Evolutionary conservation across 352 stramenopile genomes (phyloP), one percentile per base, ranked within the genome.

Genomic region (Thraustochytrium sp.): DNA sequence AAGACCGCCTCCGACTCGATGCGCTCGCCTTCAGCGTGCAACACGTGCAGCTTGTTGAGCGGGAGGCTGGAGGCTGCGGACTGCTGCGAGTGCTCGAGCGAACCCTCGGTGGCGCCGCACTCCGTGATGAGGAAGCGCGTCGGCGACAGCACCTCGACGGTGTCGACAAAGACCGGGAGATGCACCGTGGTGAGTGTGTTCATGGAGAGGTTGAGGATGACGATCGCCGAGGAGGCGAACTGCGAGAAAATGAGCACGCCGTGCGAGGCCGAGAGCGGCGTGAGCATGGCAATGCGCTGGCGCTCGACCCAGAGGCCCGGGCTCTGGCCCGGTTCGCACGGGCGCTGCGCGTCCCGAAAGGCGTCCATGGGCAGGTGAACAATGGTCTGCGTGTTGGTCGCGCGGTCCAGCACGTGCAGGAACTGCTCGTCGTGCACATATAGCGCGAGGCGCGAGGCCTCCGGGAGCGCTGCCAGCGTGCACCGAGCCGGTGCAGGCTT

Each of bases 351-450:
- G 4, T 61, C 68, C 23, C 68, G 68, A 38, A 80, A 80, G 23
- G 38, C 18, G 5, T 80, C 68, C 18, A 80, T 46, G 18, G 68
- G 68, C 3, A 80, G 23, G 26, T 72, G 68, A 3, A 80, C 68
- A 29, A 80, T 34, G 9, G 46, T 48, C 49, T 80, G 68, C 68
- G 42, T 72, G 8, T 4, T 48, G 9, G 9, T 26, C 1, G 37
- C 42, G n/a, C 76, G 44, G 42, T 80, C 68, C 23, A 80, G 5
- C 16, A 80, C 53, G 42, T 63, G 46, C 5, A 80, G 21, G 38
- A 42, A 68, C 38, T 80, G 68, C 53, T 80, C 68, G 23, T 80
- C 68, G 37, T 80, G 68, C 46, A 80, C 68, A 26, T 65, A 80
- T 16, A 63, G 26, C 18, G 31, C 31, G 16, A 68, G 8, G 9